Base-by-base conservation (phyloP, 106 monocot species). In the Platanthera zijinensis region DNA sequence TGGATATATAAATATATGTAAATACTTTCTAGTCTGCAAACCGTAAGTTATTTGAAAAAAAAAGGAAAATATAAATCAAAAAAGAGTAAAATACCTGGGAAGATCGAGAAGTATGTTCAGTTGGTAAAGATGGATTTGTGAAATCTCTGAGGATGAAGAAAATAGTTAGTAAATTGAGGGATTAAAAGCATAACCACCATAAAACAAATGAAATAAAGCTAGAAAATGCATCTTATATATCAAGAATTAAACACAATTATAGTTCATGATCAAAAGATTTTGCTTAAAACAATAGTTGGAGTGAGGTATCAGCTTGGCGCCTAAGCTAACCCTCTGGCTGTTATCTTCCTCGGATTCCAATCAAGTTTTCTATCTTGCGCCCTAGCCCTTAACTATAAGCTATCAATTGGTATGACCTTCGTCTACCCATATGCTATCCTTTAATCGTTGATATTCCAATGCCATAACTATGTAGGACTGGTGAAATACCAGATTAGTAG, bases 81-180 rank as follows among this genome's bases (percentile, higher is more conserved):
- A 49, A 68, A 48, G 47, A 48, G 63, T 18, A 57, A 47, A 19
- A 77, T 66, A 84, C 87, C 72, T 87, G 84, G 61, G 82, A 84
- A 22, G 87, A 81, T 74, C 82, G 79, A 28, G 82, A 76, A 79
- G 79, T 84, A 49, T 84, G 84, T 52, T 87, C 87, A 52, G 87
- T 48, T 28, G 87, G 87, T 73, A 87, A 77, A 73, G 84, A 82
- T 48, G 84, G 84, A 71, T 84, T 84, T 77, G 84, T 84, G 74
- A 79, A 87, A 74, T 87, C 87, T 50, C 87, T 87, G 79, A 66
- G 14, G 6, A 72, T n/a, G 51, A 72, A 5, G 7, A 18, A 47
- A 48, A 25, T 21, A 72, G 3, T 50, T 21, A 72, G 50, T 51
- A 72, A 21, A 19, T 32, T 30, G 2, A 4, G 7, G 32, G 25